A percentile compares a stretch with the other conserved stretches of the same genome.
phyloP scores from a whole-genome alignment of 2,329 filamentous ascomycete genomes.

The Lachnellula hyalina region DNA sequence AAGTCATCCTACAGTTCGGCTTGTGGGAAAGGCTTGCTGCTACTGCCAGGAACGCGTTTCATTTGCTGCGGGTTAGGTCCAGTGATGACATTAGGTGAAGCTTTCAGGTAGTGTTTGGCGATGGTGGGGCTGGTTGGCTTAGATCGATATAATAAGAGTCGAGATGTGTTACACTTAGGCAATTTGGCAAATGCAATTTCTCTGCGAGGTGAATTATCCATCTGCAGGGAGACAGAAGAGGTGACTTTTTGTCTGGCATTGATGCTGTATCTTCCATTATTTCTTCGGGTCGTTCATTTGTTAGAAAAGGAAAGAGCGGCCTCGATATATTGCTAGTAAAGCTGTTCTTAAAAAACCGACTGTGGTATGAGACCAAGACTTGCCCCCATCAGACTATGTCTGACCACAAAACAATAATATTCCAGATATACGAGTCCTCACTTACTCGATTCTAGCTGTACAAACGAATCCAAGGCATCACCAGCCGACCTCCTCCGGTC shows the following conservation, averaged over 20 bases:
- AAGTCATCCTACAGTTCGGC: background rate
- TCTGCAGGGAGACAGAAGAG: background rate
- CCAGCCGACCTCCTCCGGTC: background rate
- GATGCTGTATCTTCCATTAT: background rate
- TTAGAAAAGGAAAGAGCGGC: background rate
- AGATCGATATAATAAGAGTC: constrained; percentile 1
- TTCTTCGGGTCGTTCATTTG: background rate
- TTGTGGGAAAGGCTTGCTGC: background rate
- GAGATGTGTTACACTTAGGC: constrained; percentile 5
- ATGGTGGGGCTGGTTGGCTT: background rate
- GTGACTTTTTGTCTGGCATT: background rate
- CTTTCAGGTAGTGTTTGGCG: background rate
- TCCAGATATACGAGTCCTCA: background rate
- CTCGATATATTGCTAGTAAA: no score
- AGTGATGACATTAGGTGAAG: background rate
- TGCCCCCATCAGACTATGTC: background rate
- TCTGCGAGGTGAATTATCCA: constrained; percentile 1
- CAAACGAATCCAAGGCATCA: background rate
- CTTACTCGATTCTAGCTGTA: background rate
- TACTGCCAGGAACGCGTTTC: background rate
- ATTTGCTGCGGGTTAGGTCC: background rate
- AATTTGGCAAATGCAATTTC: constrained; percentile 3
- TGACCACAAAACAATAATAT: background rate
- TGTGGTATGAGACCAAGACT: background rate
- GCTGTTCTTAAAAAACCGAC: no score